Conservation (phyloP, 768 basidiomycete species). For the Coprinopsis cinerea region DNA sequence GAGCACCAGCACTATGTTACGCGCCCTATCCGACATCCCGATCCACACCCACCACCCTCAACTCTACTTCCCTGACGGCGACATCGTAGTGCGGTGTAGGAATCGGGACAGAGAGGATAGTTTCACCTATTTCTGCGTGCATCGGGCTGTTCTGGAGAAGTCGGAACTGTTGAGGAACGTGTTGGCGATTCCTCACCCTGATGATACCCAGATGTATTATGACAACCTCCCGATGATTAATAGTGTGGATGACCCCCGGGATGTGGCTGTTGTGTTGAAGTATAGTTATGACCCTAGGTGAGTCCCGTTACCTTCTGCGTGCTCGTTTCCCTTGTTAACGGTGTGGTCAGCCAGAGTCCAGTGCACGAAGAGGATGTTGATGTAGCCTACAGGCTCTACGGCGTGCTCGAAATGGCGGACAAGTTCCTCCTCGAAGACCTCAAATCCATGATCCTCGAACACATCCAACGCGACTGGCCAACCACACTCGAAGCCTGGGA, state of each 20-base stretch:
- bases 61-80: not conserved
- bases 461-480: constrained; percentile 4
- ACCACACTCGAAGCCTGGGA: constrained; percentile 2
- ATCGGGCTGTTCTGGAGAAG: not conserved
- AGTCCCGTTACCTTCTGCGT: not conserved
- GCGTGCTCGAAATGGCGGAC: not conserved
- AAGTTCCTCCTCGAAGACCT: not conserved
- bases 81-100: not conserved
- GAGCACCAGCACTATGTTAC: not conserved
- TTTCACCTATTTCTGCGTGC: not conserved
- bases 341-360: not conserved
- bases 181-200: not conserved
- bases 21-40: not conserved
- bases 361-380: not conserved
- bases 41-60: not conserved
- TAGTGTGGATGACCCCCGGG: not conserved
- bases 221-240: not conserved
- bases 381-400: not conserved
- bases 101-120: not conserved
- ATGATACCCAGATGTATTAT: not conserved
- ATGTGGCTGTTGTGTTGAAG: not conserved
- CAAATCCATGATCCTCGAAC: not conserved
- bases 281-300: not conserved
- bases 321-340: not conserved
- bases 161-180: not conserved